Evolutionary conservation across 805 yeast species (phyloP), one percentile per base, ranked within the genome.

Genomic region (Ogataea nakhonphanomensis): DNA sequence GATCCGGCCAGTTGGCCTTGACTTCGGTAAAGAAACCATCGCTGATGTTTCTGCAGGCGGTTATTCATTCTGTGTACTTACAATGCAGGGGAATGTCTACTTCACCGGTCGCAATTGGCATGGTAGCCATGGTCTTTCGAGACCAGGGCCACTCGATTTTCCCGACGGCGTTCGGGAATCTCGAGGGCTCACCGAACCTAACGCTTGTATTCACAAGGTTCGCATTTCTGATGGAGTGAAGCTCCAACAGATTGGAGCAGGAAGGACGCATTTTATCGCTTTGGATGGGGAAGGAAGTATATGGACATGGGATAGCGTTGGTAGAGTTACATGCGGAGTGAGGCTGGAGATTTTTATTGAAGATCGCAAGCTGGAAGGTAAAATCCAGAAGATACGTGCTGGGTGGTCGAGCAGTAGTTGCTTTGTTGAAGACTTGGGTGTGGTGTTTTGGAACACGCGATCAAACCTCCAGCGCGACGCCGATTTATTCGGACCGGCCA

Each of bases 341-440:
- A 53, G 50, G 35, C 45, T 81, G 24, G 52, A 38, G 4, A 74
- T 79, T 43, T 59, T 63, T 0, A 61, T 61, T 7, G 51, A 31
- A 7, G 26, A 26, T 22, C 42, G 41, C n/a, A 21, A 23, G 13
- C 25, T 51, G 8, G 35, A 35, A 4, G 38, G 26, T 1, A 25
- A 25, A 2, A 67, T 75, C 8, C 41, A 66, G 21, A 74, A 71
- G 46, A 70, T 79, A 8, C 67, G 69, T 9, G 81, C 86, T 12
- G 93, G 91, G 0, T 84, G 91, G 91, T 71, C 74, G 43, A 58
- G 71, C 11, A 73, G 76, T 37, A 74, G 76, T 30, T 75, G 76
- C 14, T 65, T 69, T 34, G 59, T 79, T 2, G 64, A 64, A 13
- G 61, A 62, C 6, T 62, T 71, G 33, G 88, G 90, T 0, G 56